Conservation (phyloP, 2,329 filamentous ascomycete genomes). For the Fusarium albosuccineum region DNA sequence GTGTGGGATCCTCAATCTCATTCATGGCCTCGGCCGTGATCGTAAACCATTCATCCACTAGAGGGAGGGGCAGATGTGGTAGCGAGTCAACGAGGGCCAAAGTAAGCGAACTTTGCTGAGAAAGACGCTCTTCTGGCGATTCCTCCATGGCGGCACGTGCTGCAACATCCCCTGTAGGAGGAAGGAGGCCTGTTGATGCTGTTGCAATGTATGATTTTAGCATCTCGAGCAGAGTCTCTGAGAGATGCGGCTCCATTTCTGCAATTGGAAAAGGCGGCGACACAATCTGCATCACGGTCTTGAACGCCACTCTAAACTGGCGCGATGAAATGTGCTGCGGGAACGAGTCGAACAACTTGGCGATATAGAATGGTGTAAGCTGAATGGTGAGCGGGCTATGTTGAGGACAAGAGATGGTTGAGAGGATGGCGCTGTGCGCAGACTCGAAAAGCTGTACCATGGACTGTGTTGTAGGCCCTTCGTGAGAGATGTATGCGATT, state of each 20-base stretch:
- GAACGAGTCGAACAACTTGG: slow-evolving; percentile 84
- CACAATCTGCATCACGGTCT: slow-evolving; percentile 84
- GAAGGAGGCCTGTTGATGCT: slow-evolving; percentile 61
- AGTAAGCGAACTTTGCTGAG: slow-evolving; percentile 82
- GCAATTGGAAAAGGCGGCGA: slow-evolving; percentile 83
- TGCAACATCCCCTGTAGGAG: slow-evolving; percentile 55
- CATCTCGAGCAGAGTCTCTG: slow-evolving; percentile 84
- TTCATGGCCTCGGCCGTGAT: slow-evolving; percentile 77
- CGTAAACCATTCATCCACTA: slow-evolving; percentile 86
- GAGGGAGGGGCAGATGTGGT: slow-evolving; percentile 76
- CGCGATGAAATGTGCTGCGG: slow-evolving; percentile 82
- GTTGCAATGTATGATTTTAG: slow-evolving; percentile 71
- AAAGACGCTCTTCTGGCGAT: slow-evolving; percentile 60
- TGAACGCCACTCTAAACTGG: slow-evolving; percentile 91
- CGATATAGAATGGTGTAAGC: slow-evolving; percentile 86
- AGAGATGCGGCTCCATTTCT: slow-evolving; percentile 79
- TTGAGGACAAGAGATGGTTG: slow-evolving; percentile 83
- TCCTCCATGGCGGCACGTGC: slow-evolving; percentile 47
- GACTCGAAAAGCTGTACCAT: slow-evolving; percentile 81
- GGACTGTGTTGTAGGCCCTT: slow-evolving; percentile 58
- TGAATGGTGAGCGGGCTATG: slow-evolving; percentile 78
- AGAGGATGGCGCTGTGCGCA: slow-evolving; percentile 84
- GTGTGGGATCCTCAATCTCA: slow-evolving; percentile 68
- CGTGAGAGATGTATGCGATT: slow-evolving; percentile 74
- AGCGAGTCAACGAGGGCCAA: slow-evolving; percentile 85